These are phyloP conservation scores for Aspergillus viridinutans DNA, from an alignment of 2,329 filamentous ascomycete species.

Conservation along the genomic window DNA sequence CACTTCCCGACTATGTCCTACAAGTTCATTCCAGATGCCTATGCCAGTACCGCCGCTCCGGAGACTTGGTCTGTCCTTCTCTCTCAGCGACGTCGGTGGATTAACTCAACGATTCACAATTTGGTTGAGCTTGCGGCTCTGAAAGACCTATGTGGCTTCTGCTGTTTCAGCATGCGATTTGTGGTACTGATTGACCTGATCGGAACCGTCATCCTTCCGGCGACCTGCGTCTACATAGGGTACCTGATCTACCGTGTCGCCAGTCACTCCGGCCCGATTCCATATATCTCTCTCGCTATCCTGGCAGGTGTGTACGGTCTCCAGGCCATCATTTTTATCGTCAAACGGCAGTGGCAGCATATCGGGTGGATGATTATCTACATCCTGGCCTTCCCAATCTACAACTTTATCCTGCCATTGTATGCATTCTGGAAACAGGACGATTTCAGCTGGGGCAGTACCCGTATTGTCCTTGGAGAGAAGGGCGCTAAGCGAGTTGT, in stretches of 20 bases:
- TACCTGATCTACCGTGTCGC: slow-evolving; percentile 82
- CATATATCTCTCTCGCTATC: slow-evolving; percentile 82
- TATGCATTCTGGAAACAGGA: slow-evolving; percentile 99
- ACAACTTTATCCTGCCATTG: slow-evolving; percentile 82
- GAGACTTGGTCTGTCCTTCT: slow-evolving; percentile 91
- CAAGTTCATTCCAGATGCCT: slow-evolving; percentile 92
- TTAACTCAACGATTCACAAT: slow-evolving; percentile 98
- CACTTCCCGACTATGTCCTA: slow-evolving; percentile 93
- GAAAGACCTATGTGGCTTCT: slow-evolving; percentile 96
- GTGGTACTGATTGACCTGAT: slow-evolving; percentile 91
- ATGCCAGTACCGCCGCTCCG: slow-evolving; percentile 87
- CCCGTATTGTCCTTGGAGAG: slow-evolving; percentile 92
- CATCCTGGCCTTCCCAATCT: slow-evolving; percentile 89
- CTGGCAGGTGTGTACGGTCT: slow-evolving; percentile 90
- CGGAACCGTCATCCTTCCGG: slow-evolving; percentile 86
- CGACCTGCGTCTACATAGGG: slow-evolving; percentile 78
- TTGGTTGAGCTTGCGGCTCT: slow-evolving; percentile 84
- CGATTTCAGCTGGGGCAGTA: slow-evolving; percentile 98
- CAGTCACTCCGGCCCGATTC: slow-evolving; percentile 68
- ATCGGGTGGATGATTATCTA: slow-evolving; percentile 99
- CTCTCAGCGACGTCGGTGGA: slow-evolving; percentile 98
- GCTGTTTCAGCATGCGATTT: slow-evolving; percentile 97
- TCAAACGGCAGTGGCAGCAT: slow-evolving; percentile 97
- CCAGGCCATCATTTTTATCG: slow-evolving; percentile 91
- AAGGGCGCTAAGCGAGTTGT: slow-evolving; percentile 88